Evolutionary conservation across 148 eudicot species (phyloP), one percentile per base, ranked within the genome.

Genomic region (Fagopyrum homotropicum): DNA sequence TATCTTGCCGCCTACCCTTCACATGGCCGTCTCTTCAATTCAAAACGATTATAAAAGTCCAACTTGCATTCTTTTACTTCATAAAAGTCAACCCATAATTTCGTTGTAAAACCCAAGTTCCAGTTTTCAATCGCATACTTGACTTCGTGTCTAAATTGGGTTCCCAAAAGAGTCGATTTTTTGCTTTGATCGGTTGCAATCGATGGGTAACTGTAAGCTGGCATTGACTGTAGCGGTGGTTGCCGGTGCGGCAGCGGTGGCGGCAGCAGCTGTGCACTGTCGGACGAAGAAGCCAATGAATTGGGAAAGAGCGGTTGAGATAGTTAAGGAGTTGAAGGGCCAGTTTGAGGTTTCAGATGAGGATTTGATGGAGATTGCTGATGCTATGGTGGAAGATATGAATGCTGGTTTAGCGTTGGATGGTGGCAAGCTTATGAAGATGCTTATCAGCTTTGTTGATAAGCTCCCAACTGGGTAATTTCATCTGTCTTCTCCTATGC

Each of bases 361-460:
- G 0, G 9, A 45, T 44, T 45, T 84, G 77, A 81, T 29, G 29
- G 35, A 71, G 50, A 19, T 84, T 30, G 75, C 75, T 40, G 74
- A 79, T 17, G 82, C 82, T 47, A 79, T 84, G 75, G 84, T 79
- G 54, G 73, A 17, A 7, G 75, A 52, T 61, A 84, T 84, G 86
- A 14, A 22, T 6, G 50, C 66, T n/a, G 84, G 86, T 49, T 57
- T 84, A 4, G 43, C 64, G 15, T 72, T 73, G 72, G 80, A 84
- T 59, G 72, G 64, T 35, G 71, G 82, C 1, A 77, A 79, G 54
- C 77, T 45, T 3, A 75, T 84, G 15, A 84, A 81, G 77, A 84
- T 84, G 86, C 80, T 84, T 74, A 78, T 84, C 17, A 76, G 82
- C 44, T 84, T 69, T 73, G 79, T 84, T 10, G 80, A 83, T 81